Percentiles rank a stretch among this genome's conserved stretches.
Conservation (phyloP, 805 yeast species). For the Candida sakaeoensis region DNA sequence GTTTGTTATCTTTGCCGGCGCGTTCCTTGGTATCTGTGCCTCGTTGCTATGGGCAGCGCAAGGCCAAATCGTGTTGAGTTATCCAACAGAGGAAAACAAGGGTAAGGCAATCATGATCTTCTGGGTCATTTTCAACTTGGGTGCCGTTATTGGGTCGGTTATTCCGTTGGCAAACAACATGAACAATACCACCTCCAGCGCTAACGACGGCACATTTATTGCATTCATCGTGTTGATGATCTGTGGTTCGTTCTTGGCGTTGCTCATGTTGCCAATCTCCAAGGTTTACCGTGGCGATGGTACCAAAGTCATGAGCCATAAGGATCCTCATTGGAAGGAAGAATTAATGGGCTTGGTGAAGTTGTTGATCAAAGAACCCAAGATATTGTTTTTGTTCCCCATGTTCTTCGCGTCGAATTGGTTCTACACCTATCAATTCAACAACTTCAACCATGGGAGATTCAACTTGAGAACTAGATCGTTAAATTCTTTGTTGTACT, state of each 20-base stretch:
- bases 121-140: constrained; percentile 60
- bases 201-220: constrained; percentile 48
- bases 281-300: constrained; percentile 51
- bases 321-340: constrained; percentile 43
- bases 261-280: constrained; percentile 44
- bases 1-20: constrained; percentile 54
- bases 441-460: constrained; percentile 51
- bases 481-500: constrained; percentile 56
- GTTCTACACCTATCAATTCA: constrained; percentile 65
- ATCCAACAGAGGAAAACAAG: constrained; percentile 51
- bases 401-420: constrained; percentile 62
- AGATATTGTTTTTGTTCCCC: constrained; percentile 48
- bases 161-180: constrained; percentile 56
- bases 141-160: constrained; percentile 57
- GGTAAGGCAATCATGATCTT: constrained; percentile 52
- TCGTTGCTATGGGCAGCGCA: constrained; percentile 58
- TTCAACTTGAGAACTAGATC: constrained; percentile 61
- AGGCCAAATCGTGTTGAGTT: constrained; percentile 54
- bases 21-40: constrained; percentile 55
- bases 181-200: constrained; percentile 29
- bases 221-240: constrained; percentile 53
- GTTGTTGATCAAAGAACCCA: constrained; percentile 39
- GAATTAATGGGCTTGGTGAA: constrained; percentile 42
- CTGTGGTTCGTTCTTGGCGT: constrained; percentile 43
- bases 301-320: constrained; percentile 41